Conservation (phyloP, 495 filamentous ascomycete species). For the Staphylotrichum tortipilum region DNA sequence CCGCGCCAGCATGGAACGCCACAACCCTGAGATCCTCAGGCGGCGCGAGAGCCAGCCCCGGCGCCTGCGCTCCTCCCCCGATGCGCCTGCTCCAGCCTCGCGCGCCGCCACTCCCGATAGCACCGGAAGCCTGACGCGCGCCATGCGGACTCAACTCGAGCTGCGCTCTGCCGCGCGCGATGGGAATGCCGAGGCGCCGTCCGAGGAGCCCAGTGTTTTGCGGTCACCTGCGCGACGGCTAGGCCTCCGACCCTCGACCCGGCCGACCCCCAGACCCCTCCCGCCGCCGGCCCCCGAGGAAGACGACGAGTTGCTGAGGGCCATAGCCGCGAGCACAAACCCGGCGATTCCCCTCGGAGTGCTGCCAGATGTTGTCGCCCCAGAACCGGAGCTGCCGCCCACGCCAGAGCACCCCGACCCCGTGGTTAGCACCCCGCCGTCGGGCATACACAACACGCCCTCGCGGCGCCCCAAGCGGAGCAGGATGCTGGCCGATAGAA, state of each 20-base stretch:
- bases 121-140: slow-evolving; percentile 6
- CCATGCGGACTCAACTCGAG: slow-evolving; percentile 10
- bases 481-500: slow-evolving; percentile 29
- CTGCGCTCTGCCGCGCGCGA: slow-evolving; percentile 7
- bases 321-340: slow-evolving; percentile 27
- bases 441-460: slow-evolving; percentile 47
- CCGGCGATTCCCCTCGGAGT: slow-evolving; percentile 32
- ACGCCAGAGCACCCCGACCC: slow-evolving; percentile 57
- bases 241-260: slow-evolving; percentile 21
- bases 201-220: slow-evolving; percentile 31
- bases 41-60: slow-evolving; percentile 32
- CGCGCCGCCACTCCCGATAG: slow-evolving; percentile 20
- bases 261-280: slow-evolving; percentile 30
- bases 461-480: slow-evolving; percentile 35
- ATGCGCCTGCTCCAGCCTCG: slow-evolving; percentile 17
- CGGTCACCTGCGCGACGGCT: slow-evolving; percentile 28
- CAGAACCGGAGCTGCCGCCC: slow-evolving; percentile 62
- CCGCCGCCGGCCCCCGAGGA: slow-evolving; percentile 32
- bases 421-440: slow-evolving; percentile 41
- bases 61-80: slow-evolving; percentile 24
- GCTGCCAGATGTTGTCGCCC: slow-evolving; percentile 22
- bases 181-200: slow-evolving; percentile 14
- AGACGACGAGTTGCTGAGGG: slow-evolving; percentile 39
- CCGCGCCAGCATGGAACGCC: slow-evolving; percentile 53
- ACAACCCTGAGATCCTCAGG: slow-evolving; percentile 51